Conservation (phyloP, 129 eudicot genomes). For the Pseudognaphalium luteoalbum region DNA sequence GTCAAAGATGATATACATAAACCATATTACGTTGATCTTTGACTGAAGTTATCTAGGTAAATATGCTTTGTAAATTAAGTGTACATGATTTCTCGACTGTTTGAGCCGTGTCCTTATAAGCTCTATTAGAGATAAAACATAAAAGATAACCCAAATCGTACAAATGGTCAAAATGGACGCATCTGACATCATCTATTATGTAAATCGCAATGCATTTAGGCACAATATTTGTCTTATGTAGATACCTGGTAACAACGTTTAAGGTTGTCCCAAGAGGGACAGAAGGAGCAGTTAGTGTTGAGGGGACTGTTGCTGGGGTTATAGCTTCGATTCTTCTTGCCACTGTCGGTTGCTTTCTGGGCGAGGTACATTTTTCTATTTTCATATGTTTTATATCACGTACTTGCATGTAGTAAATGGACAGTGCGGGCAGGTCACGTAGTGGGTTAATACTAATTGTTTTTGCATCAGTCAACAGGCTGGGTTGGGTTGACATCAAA, state of each 20-base stretch:
- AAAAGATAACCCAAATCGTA: not conserved
- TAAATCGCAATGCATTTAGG: not conserved
- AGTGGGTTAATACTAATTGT: no score
- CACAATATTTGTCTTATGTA: conserved; percentile 21
- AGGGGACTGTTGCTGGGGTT: conserved; percentile 89
- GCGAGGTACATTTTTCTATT: conserved; percentile 46
- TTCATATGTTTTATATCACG: not conserved
- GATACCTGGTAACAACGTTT: conserved; percentile 84
- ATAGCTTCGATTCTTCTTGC: conserved; percentile 79
- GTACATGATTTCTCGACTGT: not conserved
- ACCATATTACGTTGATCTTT: not conserved
- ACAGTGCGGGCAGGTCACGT: no score
- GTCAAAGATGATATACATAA: not conserved
- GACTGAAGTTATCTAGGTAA: not conserved
- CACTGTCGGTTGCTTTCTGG: conserved; percentile 49
- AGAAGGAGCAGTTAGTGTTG: conserved; percentile 89
- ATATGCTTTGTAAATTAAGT: not conserved
- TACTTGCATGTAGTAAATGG: no score
- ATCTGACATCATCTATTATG: not conserved
- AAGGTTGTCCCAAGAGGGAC: conserved; percentile 94
- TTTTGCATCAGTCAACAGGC: not conserved
- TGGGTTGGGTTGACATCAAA: not conserved
- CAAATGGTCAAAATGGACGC: not conserved
- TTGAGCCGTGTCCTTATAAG: not conserved
- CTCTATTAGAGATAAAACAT: not conserved